phyloP scores from a whole-genome alignment of 2,329 filamentous ascomycete species.

The Metarhizium humberi region DNA sequence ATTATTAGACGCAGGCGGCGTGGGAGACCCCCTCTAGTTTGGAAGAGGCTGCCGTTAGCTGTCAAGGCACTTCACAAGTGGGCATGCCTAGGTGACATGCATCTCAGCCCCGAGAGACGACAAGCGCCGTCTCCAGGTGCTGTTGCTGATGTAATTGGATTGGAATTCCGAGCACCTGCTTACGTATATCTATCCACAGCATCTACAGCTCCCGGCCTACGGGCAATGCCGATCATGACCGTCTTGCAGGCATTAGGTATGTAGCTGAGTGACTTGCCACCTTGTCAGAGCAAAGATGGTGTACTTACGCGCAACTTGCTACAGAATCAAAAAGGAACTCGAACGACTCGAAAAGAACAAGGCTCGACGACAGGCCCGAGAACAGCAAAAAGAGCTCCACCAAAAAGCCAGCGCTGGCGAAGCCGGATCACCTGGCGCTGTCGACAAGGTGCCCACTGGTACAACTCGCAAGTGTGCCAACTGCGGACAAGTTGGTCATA shows the following conservation, averaged over 20 bases:
- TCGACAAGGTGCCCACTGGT: conserved; percentile 47
- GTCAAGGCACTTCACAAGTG: conserved; percentile 13
- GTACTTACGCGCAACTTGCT: neutral
- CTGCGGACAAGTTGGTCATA: conserved; percentile 92
- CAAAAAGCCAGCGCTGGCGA: conserved; percentile 34
- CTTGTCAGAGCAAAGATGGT: neutral
- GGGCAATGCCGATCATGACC: conserved; percentile 41
- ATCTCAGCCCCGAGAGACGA: conserved; percentile 6
- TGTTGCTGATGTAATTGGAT: conserved; percentile 20
- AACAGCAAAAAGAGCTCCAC: conserved; percentile 71
- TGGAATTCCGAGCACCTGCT: conserved; percentile 26
- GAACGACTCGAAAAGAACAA: conserved; percentile 84
- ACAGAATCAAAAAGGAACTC: conserved; percentile 52
- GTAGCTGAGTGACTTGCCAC: conserved; percentile 2
- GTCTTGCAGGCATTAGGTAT: conserved; percentile 34
- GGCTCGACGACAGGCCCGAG: conserved; percentile 78
- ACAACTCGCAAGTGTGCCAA: conserved; percentile 94
- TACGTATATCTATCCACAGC: conserved; percentile 31
- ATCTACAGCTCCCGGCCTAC: conserved; percentile 41
- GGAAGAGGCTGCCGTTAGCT: conserved; percentile 10
- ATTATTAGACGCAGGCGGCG: conserved; percentile 5
- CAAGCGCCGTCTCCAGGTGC: conserved; percentile 20
- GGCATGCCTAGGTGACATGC: conserved; percentile 10
- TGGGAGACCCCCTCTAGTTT: conserved; percentile 6
- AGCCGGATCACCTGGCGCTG: conserved; percentile 39